These are phyloP conservation scores for Pseudogymnoascus sp. DNA, from an alignment of 2,329 filamentous ascomycete genomes.

Conservation along the genomic window DNA sequence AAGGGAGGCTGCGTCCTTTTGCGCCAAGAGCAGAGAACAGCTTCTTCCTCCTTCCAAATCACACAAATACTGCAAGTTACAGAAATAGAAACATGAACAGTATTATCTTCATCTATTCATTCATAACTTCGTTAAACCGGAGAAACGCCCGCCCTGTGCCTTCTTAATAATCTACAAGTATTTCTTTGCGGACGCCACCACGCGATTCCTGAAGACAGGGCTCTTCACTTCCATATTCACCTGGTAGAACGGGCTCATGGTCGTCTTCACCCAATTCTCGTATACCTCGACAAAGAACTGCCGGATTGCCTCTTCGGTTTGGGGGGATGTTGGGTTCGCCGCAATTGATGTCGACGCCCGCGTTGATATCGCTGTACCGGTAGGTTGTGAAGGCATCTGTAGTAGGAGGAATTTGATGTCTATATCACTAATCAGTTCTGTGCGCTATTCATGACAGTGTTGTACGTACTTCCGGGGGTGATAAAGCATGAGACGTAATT, in stretches of 20 bases:
- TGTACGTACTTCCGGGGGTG: slow-evolving; percentile 59
- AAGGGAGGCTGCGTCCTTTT: background rate
- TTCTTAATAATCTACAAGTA: slow-evolving; percentile 50
- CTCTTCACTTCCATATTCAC: slow-evolving; percentile 79
- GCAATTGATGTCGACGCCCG: slow-evolving; percentile 62
- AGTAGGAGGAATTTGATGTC: slow-evolving; percentile 88
- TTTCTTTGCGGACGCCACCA: slow-evolving; percentile 84
- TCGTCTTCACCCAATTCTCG: slow-evolving; percentile 91
- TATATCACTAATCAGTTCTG: slow-evolving; percentile 13
- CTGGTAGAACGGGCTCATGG: slow-evolving; percentile 94
- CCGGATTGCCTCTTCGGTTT: slow-evolving; percentile 90
- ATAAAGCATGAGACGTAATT: slow-evolving; percentile 93
- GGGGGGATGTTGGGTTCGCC: slow-evolving; percentile 76
- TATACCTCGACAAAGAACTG: slow-evolving; percentile 95
- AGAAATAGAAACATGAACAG: background rate
- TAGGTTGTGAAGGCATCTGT: slow-evolving; percentile 61
- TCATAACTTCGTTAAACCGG: slow-evolving; percentile 1
- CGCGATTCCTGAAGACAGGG: slow-evolving; percentile 73
- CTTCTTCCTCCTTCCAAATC: background rate
- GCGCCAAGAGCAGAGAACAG: background rate
- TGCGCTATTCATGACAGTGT: background rate
- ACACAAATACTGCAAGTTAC: background rate
- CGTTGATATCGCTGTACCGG: slow-evolving; percentile 34
- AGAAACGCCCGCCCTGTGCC: background rate
- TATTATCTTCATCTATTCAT: background rate